Conservation (phyloP, 169 alveolate species). For the Miamiensis avidus region DNA sequence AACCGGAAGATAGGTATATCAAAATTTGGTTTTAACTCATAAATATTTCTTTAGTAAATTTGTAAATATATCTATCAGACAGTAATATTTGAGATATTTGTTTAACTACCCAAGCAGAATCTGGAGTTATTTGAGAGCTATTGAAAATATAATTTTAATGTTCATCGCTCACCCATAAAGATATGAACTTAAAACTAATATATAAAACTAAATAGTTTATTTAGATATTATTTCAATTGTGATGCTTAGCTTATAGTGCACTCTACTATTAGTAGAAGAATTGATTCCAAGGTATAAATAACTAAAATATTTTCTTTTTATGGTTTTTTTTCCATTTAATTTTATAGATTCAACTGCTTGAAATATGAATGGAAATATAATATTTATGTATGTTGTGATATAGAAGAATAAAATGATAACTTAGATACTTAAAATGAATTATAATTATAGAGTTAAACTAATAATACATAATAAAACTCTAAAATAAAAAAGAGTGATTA, state of each 20-base stretch:
- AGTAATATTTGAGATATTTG: too few relatives aligned
- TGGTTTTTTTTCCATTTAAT: too few relatives aligned
- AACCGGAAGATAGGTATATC: not conserved
- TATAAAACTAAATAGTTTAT: not conserved
- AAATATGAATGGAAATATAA: not conserved
- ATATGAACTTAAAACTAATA: not conserved
- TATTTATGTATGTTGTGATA: not conserved
- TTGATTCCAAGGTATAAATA: not conserved
- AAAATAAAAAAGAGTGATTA: too few relatives aligned
- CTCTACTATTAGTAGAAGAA: too few relatives aligned
- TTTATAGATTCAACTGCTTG: not conserved
- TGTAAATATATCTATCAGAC: not conserved
- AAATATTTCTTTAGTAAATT: too few relatives aligned
- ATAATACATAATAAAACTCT: too few relatives aligned
- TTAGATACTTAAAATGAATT: too few relatives aligned
- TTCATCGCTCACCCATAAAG: not conserved
- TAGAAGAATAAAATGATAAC: too few relatives aligned
- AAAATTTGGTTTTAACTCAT: too few relatives aligned
- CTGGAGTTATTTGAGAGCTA: not conserved
- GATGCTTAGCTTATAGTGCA: not conserved
- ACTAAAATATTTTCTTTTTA: too few relatives aligned
- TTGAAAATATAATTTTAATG: too few relatives aligned
- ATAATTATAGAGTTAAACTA: too few relatives aligned
- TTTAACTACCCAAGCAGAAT: not conserved
- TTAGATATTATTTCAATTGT: not conserved